Base-by-base conservation (phyloP, 1,284 basidiomycete genomes). In the Apiotrichum domesticum region DNA sequence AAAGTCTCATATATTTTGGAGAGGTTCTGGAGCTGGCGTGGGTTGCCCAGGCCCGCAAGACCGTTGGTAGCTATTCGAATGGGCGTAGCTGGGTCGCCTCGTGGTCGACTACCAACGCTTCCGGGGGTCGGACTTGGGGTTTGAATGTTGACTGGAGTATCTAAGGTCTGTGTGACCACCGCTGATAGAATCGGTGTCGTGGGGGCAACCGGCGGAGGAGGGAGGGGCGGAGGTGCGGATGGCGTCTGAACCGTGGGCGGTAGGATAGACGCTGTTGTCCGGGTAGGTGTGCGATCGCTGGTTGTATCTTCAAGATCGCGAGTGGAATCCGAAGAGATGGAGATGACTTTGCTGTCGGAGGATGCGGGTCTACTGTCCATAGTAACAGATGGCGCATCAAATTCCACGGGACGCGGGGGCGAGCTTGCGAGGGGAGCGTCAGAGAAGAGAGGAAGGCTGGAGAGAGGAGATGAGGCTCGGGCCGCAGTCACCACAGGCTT, bases 51-150 rank as follows among this genome's bases (percentile, higher is more conserved):
- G 50, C 32, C 2, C n/a, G 35, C 29, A 3, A 29, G 29, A 3
- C 29, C 29, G 29, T 29, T 29, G 29, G 29, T 29, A 3, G 66
- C 67, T 0, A 73, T 57, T 0, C 65, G 66, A 1, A 70, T 57
- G 8, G 70, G 69, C 1, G 69, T 68, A 0, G 62, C 63, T 0
- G 65, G 62, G 50, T 65, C 59, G 50, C 68, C 67, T 35, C 70
- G 59, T 2, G 51, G 45, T 2, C 63, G 64, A 35, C 46, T 43
- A 6, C 68, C 68, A 34, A 64, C 59, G 8, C 52, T 58, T 2
- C 40, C 46, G 4, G 53, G 61, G 0, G 61, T 59, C 32, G 52
- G 50, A 2, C 46, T 39, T 0, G 61, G 61, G 4, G 61, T 59
- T 0, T 52, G 41, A 0, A 62, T 37, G 29, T 50, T 52, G 13